phyloP scores from a whole-genome alignment of 139 green algal genomes.

The Coelastrella sp. region DNA sequence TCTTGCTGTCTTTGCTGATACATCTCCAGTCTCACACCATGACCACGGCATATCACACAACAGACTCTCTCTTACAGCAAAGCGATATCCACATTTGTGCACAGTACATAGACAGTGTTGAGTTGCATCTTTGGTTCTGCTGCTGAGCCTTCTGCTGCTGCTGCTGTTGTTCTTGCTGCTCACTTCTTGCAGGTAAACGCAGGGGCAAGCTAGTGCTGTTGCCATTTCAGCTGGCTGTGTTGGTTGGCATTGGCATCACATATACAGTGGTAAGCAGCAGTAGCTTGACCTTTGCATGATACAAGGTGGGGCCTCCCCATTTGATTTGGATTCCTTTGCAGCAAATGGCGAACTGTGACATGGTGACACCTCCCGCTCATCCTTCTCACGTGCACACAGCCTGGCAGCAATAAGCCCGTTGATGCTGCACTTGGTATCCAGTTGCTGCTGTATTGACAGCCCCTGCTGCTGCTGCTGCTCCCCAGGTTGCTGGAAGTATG shows the following conservation, averaged over 20 bases:
- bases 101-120: too few relatives aligned
- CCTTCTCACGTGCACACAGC: too few relatives aligned
- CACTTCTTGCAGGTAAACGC: neutral
- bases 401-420: too few relatives aligned
- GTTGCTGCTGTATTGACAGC: neutral
- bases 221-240: neutral
- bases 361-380: too few relatives aligned
- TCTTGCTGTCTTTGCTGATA: too few relatives aligned
- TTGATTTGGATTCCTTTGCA: neutral
- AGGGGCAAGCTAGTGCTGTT: slow-evolving; percentile 1
- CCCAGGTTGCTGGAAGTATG: neutral
- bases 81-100: too few relatives aligned
- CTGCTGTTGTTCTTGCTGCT: neutral
- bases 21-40: too few relatives aligned
- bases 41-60: too few relatives aligned
- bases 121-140: too few relatives aligned
- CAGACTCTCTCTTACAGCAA: too few relatives aligned
- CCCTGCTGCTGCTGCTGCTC: neutral
- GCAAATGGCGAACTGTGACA: neutral
- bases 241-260: slow-evolving; percentile 22
- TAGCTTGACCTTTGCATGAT: neutral
- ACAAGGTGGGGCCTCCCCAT: neutral
- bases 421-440: neutral
- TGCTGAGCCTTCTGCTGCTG: too few relatives aligned
- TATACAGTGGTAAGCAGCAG: slow-evolving; percentile 33